A percentile compares a stretch with the other conserved stretches of the same genome.
phyloP scores from a whole-genome alignment of 1,139 yeast genomes.

The Candida sp. region DNA sequence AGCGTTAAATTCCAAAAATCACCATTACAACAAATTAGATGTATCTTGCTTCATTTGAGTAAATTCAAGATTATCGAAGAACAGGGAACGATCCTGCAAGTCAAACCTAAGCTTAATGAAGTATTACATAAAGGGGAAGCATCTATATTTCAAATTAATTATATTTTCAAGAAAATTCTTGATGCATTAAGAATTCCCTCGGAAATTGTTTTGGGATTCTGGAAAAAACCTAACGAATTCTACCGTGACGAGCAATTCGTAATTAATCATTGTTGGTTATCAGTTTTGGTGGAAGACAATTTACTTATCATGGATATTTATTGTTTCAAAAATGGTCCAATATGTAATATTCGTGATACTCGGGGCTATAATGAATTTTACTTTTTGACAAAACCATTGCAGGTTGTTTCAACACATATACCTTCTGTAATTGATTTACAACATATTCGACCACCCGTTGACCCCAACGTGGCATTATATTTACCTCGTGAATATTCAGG shows the following conservation, averaged over 20 bases:
- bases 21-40: conserved; percentile 33
- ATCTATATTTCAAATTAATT: conserved; percentile 71
- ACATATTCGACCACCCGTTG: conserved; percentile 82
- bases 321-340: conserved; percentile 32
- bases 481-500: conserved; percentile 86
- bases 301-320: conserved; percentile 71
- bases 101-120: conserved; percentile 39
- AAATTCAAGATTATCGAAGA: conserved; percentile 41
- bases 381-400: conserved; percentile 73
- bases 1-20: conserved; percentile 39
- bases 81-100: conserved; percentile 31
- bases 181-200: conserved; percentile 68
- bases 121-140: conserved; percentile 38
- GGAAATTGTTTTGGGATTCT: conserved; percentile 77
- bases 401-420: conserved; percentile 78
- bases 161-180: conserved; percentile 71
- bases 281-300: conserved; percentile 69
- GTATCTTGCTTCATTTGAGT: conserved; percentile 37
- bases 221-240: conserved; percentile 71
- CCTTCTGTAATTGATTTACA: conserved; percentile 79
- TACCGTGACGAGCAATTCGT: conserved; percentile 52
- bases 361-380: conserved; percentile 52
- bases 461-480: conserved; percentile 72
- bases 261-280: conserved; percentile 86
- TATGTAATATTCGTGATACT: conserved; percentile 31